Conservation (phyloP, 441 rosid genomes). For the Gossypium gossypioides region DNA sequence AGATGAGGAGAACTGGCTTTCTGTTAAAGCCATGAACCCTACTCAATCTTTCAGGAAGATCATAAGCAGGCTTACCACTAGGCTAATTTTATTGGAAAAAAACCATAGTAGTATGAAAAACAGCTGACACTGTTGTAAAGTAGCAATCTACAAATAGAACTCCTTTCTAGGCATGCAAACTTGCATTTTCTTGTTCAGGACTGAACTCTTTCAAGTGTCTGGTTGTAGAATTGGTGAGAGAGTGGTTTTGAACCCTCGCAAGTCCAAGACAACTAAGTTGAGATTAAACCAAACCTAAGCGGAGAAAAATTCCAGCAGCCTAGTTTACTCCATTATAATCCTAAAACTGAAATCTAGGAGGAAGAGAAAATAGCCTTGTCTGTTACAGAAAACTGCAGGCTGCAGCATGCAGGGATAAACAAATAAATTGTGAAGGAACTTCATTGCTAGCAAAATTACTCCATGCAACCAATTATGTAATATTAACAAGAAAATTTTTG, state of each 20-base stretch:
- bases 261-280: conserved; percentile 1
- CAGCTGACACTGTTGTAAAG: background rate
- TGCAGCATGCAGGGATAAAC: background rate
- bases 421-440: background rate
- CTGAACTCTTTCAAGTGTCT: background rate
- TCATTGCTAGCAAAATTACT: background rate
- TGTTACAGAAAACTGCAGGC: background rate
- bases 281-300: background rate
- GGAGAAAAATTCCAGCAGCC: background rate
- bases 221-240: background rate
- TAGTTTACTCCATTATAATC: background rate
- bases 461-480: background rate
- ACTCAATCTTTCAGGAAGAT: background rate
- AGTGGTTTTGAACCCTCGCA: background rate
- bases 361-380: background rate
- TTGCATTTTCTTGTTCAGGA: background rate
- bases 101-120: background rate
- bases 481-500: conserved; percentile 18
- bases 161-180: background rate
- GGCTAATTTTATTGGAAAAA: background rate
- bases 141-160: background rate
- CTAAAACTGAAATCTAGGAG: background rate
- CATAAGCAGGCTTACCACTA: background rate
- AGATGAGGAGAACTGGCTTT: background rate
- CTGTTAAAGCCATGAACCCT: background rate